Percentiles rank a stretch among this genome's conserved stretches.
Conservation (phyloP, 768 basidiomycete genomes). For the Amanita rimosa region DNA sequence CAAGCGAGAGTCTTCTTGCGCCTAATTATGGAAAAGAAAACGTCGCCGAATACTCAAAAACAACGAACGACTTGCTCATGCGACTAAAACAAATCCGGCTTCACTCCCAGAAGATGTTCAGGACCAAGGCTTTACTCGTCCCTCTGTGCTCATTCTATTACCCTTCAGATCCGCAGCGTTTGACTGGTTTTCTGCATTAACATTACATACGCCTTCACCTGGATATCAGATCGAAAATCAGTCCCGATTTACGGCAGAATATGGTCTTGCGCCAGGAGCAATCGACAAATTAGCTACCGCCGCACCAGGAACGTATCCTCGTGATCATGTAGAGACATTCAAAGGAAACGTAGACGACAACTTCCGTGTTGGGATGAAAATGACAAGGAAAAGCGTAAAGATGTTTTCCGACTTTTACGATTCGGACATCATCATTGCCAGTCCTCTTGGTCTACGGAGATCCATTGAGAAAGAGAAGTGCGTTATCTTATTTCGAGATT, state of each 20-base stretch:
- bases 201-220: conserved; percentile 60
- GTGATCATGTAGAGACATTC: conserved; percentile 89
- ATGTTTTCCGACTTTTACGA: conserved; percentile 86
- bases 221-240: conserved; percentile 83
- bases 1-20: background rate
- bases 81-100: conserved; percentile 42
- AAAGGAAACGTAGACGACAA: conserved; percentile 96
- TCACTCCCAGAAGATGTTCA: conserved; percentile 64
- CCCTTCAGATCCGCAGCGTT: conserved; percentile 88
- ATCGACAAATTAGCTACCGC: conserved; percentile 72
- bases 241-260: conserved; percentile 72
- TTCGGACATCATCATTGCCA: conserved; percentile 87
- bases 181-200: conserved; percentile 73
- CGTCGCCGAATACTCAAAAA: conserved; percentile 85
- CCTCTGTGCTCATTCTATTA: conserved; percentile 83
- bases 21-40: conserved; percentile 45
- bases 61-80: conserved; percentile 81
- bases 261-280: conserved; percentile 66
- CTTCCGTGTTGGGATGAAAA: conserved; percentile 85
- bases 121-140: conserved; percentile 97
- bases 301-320: conserved; percentile 67
- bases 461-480: conserved; percentile 93
- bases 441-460: conserved; percentile 84
- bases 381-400: conserved; percentile 87
- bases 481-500: conserved; percentile 15